Percentiles rank a stretch among this genome's conserved stretches.
Conservation (phyloP, 805 yeast species). For the Yamadazyma phyllophila region DNA sequence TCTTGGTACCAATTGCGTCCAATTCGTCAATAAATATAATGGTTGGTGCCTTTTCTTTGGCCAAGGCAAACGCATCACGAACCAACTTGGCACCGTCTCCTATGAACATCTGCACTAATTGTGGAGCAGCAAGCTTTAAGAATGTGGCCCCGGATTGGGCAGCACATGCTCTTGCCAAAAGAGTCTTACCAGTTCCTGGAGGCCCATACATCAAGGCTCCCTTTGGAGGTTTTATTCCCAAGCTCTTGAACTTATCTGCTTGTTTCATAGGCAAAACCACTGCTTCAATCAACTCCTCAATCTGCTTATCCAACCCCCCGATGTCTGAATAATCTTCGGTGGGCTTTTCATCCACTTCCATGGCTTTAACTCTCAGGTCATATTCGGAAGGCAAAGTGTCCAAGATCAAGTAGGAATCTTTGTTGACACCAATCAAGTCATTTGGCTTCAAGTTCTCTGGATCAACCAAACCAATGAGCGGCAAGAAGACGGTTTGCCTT, state of each 20-base stretch:
- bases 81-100: slow-evolving; percentile 49
- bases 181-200: slow-evolving; percentile 49
- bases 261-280: slow-evolving; percentile 98
- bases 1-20: slow-evolving; percentile 46
- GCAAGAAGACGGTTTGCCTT: slow-evolving; percentile 94
- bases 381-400: slow-evolving; percentile 97
- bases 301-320: slow-evolving; percentile 97
- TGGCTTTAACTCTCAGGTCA: slow-evolving; percentile 95
- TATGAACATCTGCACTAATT: slow-evolving; percentile 46
- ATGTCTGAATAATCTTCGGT: slow-evolving; percentile 95
- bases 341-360: slow-evolving; percentile 99
- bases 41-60: slow-evolving; percentile 47
- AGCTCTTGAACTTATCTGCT: slow-evolving; percentile 88
- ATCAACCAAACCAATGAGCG: slow-evolving; percentile 93
- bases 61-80: slow-evolving; percentile 46
- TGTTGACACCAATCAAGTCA: slow-evolving; percentile 95
- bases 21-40: slow-evolving; percentile 47
- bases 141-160: slow-evolving; percentile 47
- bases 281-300: slow-evolving; percentile 97
- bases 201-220: slow-evolving; percentile 50
- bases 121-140: slow-evolving; percentile 45
- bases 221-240: slow-evolving; percentile 77
- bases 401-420: slow-evolving; percentile 88
- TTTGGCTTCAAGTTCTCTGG: slow-evolving; percentile 93
- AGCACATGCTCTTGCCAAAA: slow-evolving; percentile 48